These are phyloP conservation scores for Imleria badia DNA, from an alignment of 768 basidiomycete genomes.

Conservation along the genomic window DNA sequence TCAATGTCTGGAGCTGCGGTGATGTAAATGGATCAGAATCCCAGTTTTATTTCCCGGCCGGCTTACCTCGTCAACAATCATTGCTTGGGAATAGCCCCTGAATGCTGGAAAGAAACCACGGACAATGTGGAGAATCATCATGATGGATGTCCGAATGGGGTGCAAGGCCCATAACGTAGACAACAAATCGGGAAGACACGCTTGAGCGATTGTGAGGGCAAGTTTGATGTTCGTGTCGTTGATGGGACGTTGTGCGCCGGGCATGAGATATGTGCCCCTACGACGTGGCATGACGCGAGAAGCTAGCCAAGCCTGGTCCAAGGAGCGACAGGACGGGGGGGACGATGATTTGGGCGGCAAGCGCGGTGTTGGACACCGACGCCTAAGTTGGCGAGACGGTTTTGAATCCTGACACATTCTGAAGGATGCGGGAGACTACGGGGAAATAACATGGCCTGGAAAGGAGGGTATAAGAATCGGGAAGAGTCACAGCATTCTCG, in stretches of 20 bases:
- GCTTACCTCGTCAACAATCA: slow-evolving; percentile 81
- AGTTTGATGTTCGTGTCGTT: slow-evolving; percentile 54
- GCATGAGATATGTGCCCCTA: slow-evolving; percentile 47
- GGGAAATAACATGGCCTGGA: slow-evolving; percentile 14
- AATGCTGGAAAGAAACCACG: slow-evolving; percentile 80
- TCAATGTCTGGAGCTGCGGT: slow-evolving; percentile 61
- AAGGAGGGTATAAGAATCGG: slow-evolving; percentile 31
- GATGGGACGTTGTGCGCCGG: slow-evolving; percentile 71
- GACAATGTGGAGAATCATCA: slow-evolving; percentile 67
- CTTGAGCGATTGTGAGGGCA: slow-evolving; percentile 53
- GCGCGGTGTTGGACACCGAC: slow-evolving; percentile 13
- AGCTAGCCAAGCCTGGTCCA: slow-evolving; percentile 54
- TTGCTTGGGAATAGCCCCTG: slow-evolving; percentile 82
- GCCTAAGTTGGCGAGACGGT: slow-evolving; percentile 21
- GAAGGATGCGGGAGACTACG: slow-evolving; percentile 11
- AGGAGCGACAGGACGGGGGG: slow-evolving; percentile 7
- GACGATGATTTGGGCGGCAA: neutral
- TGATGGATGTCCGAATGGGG: slow-evolving; percentile 66
- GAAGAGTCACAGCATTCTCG: slow-evolving; percentile 31
- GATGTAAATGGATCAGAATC: neutral
- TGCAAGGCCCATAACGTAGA: slow-evolving; percentile 52
- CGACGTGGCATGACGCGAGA: slow-evolving; percentile 52
- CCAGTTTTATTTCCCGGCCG: slow-evolving; percentile 9
- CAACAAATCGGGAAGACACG: slow-evolving; percentile 57
- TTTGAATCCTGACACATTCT: slow-evolving; percentile 28